Evolutionary conservation across 2,329 filamentous ascomycete species (phyloP), one percentile per base, ranked within the genome.

Genomic region (Arthroderma sp.): DNA sequence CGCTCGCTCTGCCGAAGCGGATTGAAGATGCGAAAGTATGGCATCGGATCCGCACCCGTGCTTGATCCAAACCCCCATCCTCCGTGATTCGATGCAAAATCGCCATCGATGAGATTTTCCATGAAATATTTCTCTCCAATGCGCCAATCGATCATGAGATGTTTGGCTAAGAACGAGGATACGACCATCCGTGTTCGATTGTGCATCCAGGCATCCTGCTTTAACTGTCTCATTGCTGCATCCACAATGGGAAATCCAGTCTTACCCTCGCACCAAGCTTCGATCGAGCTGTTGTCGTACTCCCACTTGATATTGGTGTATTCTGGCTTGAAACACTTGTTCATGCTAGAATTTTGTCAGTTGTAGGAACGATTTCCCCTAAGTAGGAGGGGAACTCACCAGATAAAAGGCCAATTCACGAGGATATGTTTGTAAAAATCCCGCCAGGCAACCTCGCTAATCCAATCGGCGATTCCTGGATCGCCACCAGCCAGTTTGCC

Each of bases 21-120:
- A 55, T 93, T 94, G 65, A 94, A 94, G 42, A 94, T 83, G 5
- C 86, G 74, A 51, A 94, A 94, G 59, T 93, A 94, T 0, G 87
- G 86, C 62, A 94, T 84, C 1, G 86, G 83, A 60, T 93, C 86
- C 5, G 87, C 83, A 1, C 85, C 83, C 0, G 80, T 80, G 11
- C 72, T 77, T 4, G 81, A 78, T 27, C 71, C 64, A 52, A 80
- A 81, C 0, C 77, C 79, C 78, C 78, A 82, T 0, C 78, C 78
- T 6, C 78, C 77, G 50, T 84, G 86, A 60, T 89, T 89, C 47
- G 76, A 82, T 0, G 82, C 82, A 57, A 88, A 86, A 58, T 88
- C 84, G 10, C 83, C 83, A 55, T 89, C 84, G 46, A 88, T 74
- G 5, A 87, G 68, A 51, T 83, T 70, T 57, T 85, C 78, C 83